A percentile compares a stretch with the other conserved stretches of the same genome.
These are phyloP conservation scores for Agaricus blazei DNA, from an alignment of 768 basidiomycete species.

Conservation along the genomic window DNA sequence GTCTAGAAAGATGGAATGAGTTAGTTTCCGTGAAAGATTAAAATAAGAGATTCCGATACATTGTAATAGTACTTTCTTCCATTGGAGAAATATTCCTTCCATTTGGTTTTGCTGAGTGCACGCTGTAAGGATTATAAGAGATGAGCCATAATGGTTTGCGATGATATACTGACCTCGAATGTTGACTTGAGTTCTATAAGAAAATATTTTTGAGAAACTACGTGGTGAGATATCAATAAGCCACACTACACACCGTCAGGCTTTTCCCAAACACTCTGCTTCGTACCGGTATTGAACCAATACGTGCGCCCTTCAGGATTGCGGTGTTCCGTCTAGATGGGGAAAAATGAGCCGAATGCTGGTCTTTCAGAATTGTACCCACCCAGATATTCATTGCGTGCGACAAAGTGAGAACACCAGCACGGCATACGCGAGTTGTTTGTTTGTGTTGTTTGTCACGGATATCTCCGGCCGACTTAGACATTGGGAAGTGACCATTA, in stretches of 20 bases:
- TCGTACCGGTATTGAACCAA: constrained; percentile 88
- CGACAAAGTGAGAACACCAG: background rate
- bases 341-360: background rate
- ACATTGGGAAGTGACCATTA: background rate
- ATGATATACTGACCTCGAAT: constrained; percentile 60
- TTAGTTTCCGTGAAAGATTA: constrained; percentile 2
- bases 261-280: constrained; percentile 97
- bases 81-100: constrained; percentile 95
- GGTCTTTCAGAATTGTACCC: constrained; percentile 10
- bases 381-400: constrained; percentile 30
- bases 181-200: constrained; percentile 78
- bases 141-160: constrained; percentile 9
- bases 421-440: too few species aligned
- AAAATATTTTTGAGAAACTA: constrained; percentile 2
- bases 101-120: constrained; percentile 84
- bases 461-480: background rate
- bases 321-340: constrained; percentile 78
- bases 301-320: constrained; percentile 98
- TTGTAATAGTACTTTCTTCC: constrained; percentile 91
- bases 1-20: constrained; percentile 39
- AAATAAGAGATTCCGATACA: constrained; percentile 33
- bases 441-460: too few species aligned
- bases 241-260: constrained; percentile 70
- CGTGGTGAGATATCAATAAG: background rate
- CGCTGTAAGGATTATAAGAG: constrained; percentile 39